phyloP scores from a whole-genome alignment of 441 rosid species.

The Rhodomyrtus psidioides region DNA sequence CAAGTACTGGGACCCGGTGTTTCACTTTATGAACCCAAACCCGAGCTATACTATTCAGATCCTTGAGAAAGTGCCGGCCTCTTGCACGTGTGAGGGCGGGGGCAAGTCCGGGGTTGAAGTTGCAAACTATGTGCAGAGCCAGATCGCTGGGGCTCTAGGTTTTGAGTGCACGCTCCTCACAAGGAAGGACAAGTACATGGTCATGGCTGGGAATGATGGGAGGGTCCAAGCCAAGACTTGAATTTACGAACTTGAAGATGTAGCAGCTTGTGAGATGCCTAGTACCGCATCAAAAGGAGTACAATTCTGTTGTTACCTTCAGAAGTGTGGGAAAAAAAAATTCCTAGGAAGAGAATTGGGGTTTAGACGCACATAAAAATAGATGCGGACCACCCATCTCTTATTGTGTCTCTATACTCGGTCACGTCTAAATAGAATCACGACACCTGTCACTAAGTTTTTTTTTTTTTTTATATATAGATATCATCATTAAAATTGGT shows the following conservation, averaged over 20 bases:
- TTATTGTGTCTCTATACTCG: neutral
- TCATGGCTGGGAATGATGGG: constrained; percentile 64
- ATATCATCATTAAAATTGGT: too few species aligned
- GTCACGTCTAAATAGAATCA: neutral
- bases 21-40: constrained; percentile 43
- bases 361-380: neutral
- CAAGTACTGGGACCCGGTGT: constrained; percentile 49
- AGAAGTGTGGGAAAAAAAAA: neutral
- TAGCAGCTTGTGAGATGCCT: neutral
- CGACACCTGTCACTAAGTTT: neutral
- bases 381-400: neutral
- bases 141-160: constrained; percentile 45
- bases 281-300: neutral
- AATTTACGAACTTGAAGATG: neutral
- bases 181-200: constrained; percentile 56
- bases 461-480: too few species aligned
- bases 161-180: constrained; percentile 57
- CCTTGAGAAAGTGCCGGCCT: constrained; percentile 31
- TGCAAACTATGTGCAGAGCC: constrained; percentile 50
- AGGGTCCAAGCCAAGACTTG: neutral
- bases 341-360: neutral
- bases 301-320: neutral
- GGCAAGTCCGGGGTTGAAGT: constrained; percentile 34
- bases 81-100: constrained; percentile 15
- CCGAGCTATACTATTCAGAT: constrained; percentile 18